These are phyloP conservation scores for Cytospora leucostoma DNA, from an alignment of 2,329 filamentous ascomycete species.

Conservation along the genomic window DNA sequence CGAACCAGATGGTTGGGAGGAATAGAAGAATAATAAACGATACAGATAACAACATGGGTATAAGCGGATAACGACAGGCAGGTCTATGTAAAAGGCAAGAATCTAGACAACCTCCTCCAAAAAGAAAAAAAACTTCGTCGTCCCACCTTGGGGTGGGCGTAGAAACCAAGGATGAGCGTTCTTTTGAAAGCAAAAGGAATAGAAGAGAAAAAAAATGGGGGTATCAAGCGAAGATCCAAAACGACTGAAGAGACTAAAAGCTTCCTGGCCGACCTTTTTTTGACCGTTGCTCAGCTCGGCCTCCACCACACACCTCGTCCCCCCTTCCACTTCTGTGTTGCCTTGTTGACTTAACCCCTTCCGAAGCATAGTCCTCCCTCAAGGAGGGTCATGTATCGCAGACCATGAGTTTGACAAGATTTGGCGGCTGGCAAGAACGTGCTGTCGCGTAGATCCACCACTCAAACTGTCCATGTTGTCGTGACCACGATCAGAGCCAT, in stretches of 20 bases:
- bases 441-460: background rate
- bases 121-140: background rate
- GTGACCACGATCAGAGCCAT: too few species aligned
- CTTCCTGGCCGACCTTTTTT: constrained; percentile 1
- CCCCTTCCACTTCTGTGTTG: background rate
- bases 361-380: background rate
- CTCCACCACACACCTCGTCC: background rate
- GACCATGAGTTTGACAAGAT: background rate
- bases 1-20: background rate
- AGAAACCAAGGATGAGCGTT: background rate
- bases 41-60: constrained; percentile 5
- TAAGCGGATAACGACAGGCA: constrained; percentile 20
- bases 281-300: background rate
- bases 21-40: background rate
- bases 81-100: constrained; percentile 7
- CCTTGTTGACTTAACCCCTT: background rate
- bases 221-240: constrained; percentile 20
- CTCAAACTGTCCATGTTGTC: background rate
- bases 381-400: background rate
- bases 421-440: background rate
- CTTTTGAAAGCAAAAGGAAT: constrained; percentile 8
- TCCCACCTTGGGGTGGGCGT: constrained; percentile 21
- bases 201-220: constrained; percentile 8
- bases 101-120: background rate
- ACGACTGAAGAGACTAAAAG: background rate